Percentiles rank a stretch among this genome's conserved stretches.
Conservation (phyloP, 768 basidiomycete species). For the Phlebiopsis flavidoalba region DNA sequence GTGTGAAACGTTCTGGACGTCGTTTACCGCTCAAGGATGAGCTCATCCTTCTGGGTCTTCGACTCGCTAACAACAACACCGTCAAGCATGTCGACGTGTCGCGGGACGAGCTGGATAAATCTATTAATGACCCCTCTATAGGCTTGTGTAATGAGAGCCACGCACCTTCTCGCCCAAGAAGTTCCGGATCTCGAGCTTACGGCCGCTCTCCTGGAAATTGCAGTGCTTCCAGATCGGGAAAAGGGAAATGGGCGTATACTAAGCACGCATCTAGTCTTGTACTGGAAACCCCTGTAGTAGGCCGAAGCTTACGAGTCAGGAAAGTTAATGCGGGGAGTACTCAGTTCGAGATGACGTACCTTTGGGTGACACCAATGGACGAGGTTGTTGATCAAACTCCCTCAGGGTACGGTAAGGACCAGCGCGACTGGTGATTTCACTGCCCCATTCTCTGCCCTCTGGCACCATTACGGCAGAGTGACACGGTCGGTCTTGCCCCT, state of each 20-base stretch:
- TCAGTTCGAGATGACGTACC: conserved; percentile 36
- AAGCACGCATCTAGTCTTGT: conserved; percentile 99
- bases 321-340: no score
- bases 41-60: conserved; percentile 90
- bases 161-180: conserved; percentile 90
- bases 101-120: conserved; percentile 62
- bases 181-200: conserved; percentile 84
- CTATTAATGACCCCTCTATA: neutral
- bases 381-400: conserved; percentile 96
- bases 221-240: conserved; percentile 98
- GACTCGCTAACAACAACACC: conserved; percentile 86
- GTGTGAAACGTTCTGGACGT: conserved; percentile 98
- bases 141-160: neutral
- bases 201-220: conserved; percentile 78
- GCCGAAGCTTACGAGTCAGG: neutral
- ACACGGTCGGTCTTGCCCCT: conserved; percentile 77
- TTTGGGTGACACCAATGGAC: conserved; percentile 95
- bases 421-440: conserved; percentile 99
- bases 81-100: conserved; percentile 86
- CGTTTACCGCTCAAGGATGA: conserved; percentile 92
- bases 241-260: conserved; percentile 99
- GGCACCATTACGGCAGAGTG: conserved; percentile 93
- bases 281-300: conserved; percentile 85
- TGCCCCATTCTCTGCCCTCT: no score
- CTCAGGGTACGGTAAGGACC: conserved; percentile 94